phyloP scores from a whole-genome alignment of 208 protist species.

The Sergeia podlipaevii region DNA sequence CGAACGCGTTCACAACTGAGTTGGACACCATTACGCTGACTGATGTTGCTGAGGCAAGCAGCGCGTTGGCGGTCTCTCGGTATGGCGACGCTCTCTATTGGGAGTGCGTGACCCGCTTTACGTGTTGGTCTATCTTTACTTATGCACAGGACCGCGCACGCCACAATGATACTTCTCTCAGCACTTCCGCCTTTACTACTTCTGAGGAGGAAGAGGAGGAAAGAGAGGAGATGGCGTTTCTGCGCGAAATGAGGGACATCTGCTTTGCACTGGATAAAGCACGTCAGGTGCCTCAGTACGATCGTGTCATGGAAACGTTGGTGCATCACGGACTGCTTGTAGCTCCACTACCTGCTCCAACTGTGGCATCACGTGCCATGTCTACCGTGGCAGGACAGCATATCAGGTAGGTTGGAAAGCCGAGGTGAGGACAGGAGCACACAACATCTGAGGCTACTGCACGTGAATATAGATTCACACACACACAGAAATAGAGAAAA shows the following conservation, averaged over 20 bases:
- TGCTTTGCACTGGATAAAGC: conserved; percentile 72
- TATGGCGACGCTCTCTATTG: conserved; percentile 48
- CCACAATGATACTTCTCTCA: neutral
- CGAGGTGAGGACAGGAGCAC: no score
- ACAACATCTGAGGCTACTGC: no score
- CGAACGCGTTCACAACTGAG: neutral
- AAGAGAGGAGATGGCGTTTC: conserved; percentile 4
- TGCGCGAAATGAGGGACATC: conserved; percentile 48
- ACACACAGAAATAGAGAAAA: no score
- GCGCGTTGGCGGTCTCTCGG: conserved; percentile 33
- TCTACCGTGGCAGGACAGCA: conserved; percentile 10
- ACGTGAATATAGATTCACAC: no score
- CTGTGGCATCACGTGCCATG: conserved; percentile 31
- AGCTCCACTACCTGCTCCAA: conserved; percentile 47
- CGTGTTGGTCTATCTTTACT: conserved; percentile 13
- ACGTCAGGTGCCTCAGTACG: conserved; percentile 28
- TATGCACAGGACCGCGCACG: neutral
- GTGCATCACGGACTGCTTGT: conserved; percentile 33
- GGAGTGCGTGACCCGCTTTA: conserved; percentile 31
- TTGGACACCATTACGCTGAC: conserved; percentile 16
- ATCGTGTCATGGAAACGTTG: conserved; percentile 57
- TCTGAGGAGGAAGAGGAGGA: conserved; percentile 1
- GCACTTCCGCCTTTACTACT: neutral
- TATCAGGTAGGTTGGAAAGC: no score
- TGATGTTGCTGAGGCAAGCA: conserved; percentile 43